Base-by-base conservation (phyloP, 306 rosid genomes). In the Ormosia semicastrata region DNA sequence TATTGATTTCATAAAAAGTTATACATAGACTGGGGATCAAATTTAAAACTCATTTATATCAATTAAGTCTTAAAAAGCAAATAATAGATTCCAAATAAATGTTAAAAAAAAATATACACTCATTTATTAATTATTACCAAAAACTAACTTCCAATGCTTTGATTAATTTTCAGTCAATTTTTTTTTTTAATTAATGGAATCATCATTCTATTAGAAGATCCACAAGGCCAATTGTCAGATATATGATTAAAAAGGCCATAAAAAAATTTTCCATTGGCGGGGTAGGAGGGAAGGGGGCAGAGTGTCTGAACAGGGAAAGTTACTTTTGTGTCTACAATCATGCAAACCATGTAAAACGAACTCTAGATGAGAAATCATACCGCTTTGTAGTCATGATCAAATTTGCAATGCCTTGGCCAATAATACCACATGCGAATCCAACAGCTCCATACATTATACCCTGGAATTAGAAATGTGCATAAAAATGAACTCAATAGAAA, bases 401-500 rank as follows among this genome's bases (percentile, higher is more conserved):
- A 85, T 95, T 95, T 79, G 97, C 98, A 76, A 95, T 88, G 80
- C 99, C 99, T 85, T 95, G 99, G 83, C 99, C 99, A n/a, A 95
- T 80, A 41, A 95, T 89, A 67, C 99, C 99, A 75, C 99, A 95
- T 66, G 75, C 95, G 73, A 93, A 93, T 49, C 99, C 99, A 85
- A 93, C 98, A 36, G 82, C 78, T 39, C 92, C 99, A 81, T 95
- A 95, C 89, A 92, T 65, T 37, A 95, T 83, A 71, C 98, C 99
- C 99, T 95, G 90, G 10, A 47, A 84, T 66, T 32, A 37, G 15
- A 66, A 67, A 68, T 7, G 13, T 1, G 0, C 47, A 47, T 32
- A 47, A 46, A 53, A 39, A 71, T 47, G 13, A 81, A 80, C 14
- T 49, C 17, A 63, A 14, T 24, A 12, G n/a, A 77, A 76, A 60